Conservation (phyloP, 2,329 filamentous ascomycete genomes). For the Paradendryphiella salina region DNA sequence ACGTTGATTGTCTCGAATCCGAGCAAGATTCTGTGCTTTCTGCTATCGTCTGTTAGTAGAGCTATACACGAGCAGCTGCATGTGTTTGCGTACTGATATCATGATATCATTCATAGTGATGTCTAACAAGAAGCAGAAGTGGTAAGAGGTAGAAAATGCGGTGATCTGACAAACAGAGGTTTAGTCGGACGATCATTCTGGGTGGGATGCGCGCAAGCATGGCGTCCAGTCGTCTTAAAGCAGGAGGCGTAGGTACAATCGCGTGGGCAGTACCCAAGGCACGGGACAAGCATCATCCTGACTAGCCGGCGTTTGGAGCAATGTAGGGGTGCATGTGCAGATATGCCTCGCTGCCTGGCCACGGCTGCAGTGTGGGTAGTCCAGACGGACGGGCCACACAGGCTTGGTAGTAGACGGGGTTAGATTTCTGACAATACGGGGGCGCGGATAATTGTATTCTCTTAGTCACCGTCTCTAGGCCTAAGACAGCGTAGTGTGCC, state of each 20-base stretch:
- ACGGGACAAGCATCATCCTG: conserved; percentile 21
- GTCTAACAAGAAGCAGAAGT: conserved; percentile 10
- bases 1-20: conserved; percentile 74
- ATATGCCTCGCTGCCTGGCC: conserved; percentile 16
- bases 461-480: not conserved
- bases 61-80: not conserved
- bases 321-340: conserved; percentile 21
- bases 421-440: conserved; percentile 7
- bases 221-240: conserved; percentile 34
- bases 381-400: conserved; percentile 25
- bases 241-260: conserved; percentile 19
- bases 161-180: conserved; percentile 19
- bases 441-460: conserved; percentile 1
- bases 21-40: conserved; percentile 54
- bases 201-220: conserved; percentile 22
- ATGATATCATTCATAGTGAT: conserved; percentile 38
- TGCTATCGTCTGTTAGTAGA: conserved; percentile 21
- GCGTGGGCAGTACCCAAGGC: conserved; percentile 29
- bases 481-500: not conserved
- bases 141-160: conserved; percentile 12
- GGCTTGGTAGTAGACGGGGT: conserved; percentile 11
- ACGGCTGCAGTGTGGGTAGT: conserved; percentile 25
- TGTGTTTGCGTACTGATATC: conserved; percentile 22
- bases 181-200: conserved; percentile 25
- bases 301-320: conserved; percentile 24